Percentiles rank a stretch among this genome's conserved stretches.
phyloP scores from a whole-genome alignment of 78 protist genomes.

The Dictyostelium capitatum region DNA sequence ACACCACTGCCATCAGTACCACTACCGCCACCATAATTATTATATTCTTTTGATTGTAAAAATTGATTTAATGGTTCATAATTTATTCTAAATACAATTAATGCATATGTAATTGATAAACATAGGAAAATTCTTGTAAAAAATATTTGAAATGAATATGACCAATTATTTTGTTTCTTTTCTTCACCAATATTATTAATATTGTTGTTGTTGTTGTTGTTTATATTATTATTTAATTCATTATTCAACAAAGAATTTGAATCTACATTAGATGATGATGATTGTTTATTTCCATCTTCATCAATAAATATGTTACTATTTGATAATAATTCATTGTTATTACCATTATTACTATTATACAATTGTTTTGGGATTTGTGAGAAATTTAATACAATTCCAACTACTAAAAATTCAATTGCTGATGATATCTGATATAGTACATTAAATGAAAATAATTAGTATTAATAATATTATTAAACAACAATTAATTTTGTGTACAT shows the following conservation, averaged over 20 bases:
- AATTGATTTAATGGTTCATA: conserved; percentile 26
- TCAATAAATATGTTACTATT: no score
- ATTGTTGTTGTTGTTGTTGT: not conserved
- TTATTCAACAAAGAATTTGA: not conserved
- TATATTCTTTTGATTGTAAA: not conserved
- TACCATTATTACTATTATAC: not conserved
- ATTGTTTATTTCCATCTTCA: not conserved
- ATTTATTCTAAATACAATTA: not conserved
- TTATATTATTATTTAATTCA: not conserved
- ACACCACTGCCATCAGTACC: not conserved
- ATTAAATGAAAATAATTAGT: not conserved
- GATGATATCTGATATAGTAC: conserved; percentile 38
- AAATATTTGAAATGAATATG: conserved; percentile 19
- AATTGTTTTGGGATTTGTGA: not conserved
- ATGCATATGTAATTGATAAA: conserved; percentile 15
- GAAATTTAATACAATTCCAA: conserved; percentile 19
- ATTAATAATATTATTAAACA: no score
- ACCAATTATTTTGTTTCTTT: not conserved
- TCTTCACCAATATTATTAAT: not conserved
- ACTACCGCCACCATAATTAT: not conserved
- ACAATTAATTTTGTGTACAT: not conserved
- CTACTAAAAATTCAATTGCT: conserved; percentile 44
- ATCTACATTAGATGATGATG: not conserved
- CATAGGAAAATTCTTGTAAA: conserved; percentile 39
- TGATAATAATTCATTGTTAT: not conserved